Percentiles rank a stretch among this genome's conserved stretches.
These are phyloP conservation scores for Acrocalymma vagum DNA, from an alignment of 2,329 filamentous ascomycete species.

Conservation along the genomic window DNA sequence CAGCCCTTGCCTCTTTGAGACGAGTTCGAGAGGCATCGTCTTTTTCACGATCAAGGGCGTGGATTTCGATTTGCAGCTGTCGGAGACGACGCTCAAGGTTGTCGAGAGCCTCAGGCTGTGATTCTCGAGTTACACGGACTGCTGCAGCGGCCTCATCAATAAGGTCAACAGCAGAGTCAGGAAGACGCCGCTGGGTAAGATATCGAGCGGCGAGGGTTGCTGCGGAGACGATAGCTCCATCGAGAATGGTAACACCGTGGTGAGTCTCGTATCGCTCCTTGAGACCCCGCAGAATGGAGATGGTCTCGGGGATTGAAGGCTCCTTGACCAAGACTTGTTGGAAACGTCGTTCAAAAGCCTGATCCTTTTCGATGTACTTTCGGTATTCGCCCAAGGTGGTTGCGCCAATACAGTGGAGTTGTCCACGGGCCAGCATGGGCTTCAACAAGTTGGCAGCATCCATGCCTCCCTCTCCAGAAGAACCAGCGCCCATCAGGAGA, in stretches of 20 bases:
- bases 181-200: constrained; percentile 86
- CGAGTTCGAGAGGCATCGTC: constrained; percentile 90
- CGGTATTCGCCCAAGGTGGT: constrained; percentile 95
- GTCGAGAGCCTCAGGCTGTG: constrained; percentile 94
- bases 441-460: constrained; percentile 97
- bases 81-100: constrained; percentile 89
- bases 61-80: constrained; percentile 96
- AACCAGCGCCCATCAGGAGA: constrained; percentile 95
- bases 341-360: constrained; percentile 97
- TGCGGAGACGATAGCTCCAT: constrained; percentile 89
- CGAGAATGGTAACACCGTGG: constrained; percentile 95
- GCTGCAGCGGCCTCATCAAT: constrained; percentile 96
- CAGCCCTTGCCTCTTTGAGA: constrained; percentile 82
- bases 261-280: constrained; percentile 99
- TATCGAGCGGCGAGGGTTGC: constrained; percentile 94
- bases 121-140: constrained; percentile 94
- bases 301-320: constrained; percentile 84
- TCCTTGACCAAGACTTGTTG: constrained; percentile 98
- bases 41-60: constrained; percentile 91
- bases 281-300: constrained; percentile 96
- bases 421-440: constrained; percentile 95
- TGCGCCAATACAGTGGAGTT: constrained; percentile 96
- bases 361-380: constrained; percentile 99
- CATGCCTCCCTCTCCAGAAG: constrained; percentile 96
- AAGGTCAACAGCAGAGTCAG: constrained; percentile 95